These are phyloP conservation scores for Phytophthora vignae DNA, from an alignment of 352 stramenopile genomes.

Conservation along the genomic window DNA sequence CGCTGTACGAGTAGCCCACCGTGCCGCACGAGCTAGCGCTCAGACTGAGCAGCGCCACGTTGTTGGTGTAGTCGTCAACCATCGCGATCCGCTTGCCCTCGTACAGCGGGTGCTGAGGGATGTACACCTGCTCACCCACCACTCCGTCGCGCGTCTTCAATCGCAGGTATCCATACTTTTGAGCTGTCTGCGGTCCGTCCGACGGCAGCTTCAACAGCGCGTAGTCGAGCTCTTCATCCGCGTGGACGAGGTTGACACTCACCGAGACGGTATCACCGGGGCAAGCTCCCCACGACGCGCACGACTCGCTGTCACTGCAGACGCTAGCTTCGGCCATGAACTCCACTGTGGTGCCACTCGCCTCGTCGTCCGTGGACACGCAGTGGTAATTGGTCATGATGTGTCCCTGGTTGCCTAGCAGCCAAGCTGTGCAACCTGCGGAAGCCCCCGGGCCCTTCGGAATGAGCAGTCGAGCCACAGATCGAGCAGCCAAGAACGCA, in stretches of 20 bases:
- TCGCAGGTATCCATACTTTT: constrained; percentile 70
- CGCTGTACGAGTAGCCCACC: constrained; percentile 65
- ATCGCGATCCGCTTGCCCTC: constrained; percentile 61
- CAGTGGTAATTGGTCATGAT: constrained; percentile 83
- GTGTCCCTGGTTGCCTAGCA: constrained; percentile 66
- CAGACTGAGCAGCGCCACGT: constrained; percentile 46
- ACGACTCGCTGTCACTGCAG: constrained; percentile 48
- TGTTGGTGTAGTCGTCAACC: constrained; percentile 56
- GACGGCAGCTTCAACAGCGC: constrained; percentile 56
- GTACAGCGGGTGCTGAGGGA: constrained; percentile 60
- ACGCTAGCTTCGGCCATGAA: constrained; percentile 62
- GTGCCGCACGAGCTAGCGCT: constrained; percentile 43
- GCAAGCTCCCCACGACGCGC: constrained; percentile 49
- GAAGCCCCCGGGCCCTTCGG: constrained; percentile 40
- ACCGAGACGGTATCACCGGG: constrained; percentile 54
- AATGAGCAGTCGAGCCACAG: constrained; percentile 66
- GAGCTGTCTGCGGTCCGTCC: constrained; percentile 38
- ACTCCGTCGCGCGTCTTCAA: constrained; percentile 43
- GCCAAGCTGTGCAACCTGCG: constrained; percentile 64
- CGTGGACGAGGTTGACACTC: constrained; percentile 51
- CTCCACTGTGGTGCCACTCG: constrained; percentile 54
- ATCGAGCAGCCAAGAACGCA: constrained; percentile 48
- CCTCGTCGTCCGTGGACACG: constrained; percentile 52
- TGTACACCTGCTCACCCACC: constrained; percentile 56
- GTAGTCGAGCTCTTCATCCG: constrained; percentile 65